Percentiles rank a stretch among this genome's conserved stretches.
These are phyloP conservation scores for Sisymbrium altissimum DNA, from an alignment of 345 rosid genomes.

Conservation along the genomic window DNA sequence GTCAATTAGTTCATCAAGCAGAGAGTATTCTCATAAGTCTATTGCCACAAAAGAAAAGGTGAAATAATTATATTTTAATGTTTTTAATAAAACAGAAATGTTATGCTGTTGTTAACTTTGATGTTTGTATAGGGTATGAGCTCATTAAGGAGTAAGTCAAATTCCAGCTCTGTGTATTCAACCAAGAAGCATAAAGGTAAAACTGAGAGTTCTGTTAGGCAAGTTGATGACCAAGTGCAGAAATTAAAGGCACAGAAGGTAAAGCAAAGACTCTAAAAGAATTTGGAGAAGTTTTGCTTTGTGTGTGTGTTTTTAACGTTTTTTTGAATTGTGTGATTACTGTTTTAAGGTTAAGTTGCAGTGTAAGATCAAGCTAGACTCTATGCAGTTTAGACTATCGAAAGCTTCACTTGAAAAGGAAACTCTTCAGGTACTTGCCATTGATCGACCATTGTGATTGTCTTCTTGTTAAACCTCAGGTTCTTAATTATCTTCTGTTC, in stretches of 20 bases:
- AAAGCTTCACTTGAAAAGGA: constrained; percentile 75
- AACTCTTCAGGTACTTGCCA: constrained; percentile 65
- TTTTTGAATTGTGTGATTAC: constrained; percentile 3
- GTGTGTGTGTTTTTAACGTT: neutral
- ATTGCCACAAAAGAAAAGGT: constrained; percentile 59
- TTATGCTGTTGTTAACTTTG: neutral
- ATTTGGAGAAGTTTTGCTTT: neutral
- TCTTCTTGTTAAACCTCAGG: neutral
- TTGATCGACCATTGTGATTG: neutral
- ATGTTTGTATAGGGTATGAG: constrained; percentile 39
- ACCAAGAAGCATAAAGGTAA: constrained; percentile 53
- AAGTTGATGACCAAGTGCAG: constrained; percentile 57
- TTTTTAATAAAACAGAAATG: neutral
- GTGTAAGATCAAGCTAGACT: constrained; percentile 82
- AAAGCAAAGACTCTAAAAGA: neutral
- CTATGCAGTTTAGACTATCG: constrained; percentile 67
- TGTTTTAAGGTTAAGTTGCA: constrained; percentile 83
- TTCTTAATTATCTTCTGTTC: constrained; percentile 9
- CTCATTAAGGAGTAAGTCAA: constrained; percentile 65
- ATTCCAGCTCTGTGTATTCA: constrained; percentile 49
- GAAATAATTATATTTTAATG: neutral
- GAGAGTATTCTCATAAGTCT: constrained; percentile 51
- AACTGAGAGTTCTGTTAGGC: constrained; percentile 47
- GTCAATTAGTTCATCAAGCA: constrained; percentile 46
- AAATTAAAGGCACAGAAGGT: constrained; percentile 87